Evolutionary conservation across 768 basidiomycete genomes (phyloP), one percentile per base, ranked within the genome.

Genomic region (Mrakia gelida): DNA sequence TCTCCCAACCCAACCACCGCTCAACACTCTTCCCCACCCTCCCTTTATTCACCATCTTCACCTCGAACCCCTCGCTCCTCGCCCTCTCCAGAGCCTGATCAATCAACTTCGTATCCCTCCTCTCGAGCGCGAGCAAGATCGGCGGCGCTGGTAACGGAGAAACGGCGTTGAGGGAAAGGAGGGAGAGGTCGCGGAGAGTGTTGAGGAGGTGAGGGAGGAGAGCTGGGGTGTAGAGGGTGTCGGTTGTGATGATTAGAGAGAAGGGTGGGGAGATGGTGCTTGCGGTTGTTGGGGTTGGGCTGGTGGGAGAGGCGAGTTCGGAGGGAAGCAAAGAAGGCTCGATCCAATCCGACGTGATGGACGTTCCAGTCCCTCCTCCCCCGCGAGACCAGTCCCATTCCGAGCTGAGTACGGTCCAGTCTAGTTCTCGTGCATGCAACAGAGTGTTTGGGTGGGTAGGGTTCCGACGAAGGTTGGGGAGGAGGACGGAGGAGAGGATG

Each of bases 231-330:
- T 94, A 95, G 56, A 95, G 85, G 0, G 94, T 95, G 84, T 96
- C 94, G 73, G 94, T 90, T 16, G 92, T 89, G 73, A 92, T 83
- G 80, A 97, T 90, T 81, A 94, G 86, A 84, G 93, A 90, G 85
- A 91, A 92, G 0, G 90, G 90, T 11, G 90, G 88, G 3, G 9
- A 21, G 41, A 70, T 70, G 18, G 67, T 26, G 8, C 4, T 23
- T 21, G 67, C 5, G 45, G 45, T 13, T 45, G 45, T 6, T 7
- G 45, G 15, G 45, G 9, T 18, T 38, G 23, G 21, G 23, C 41
- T 2, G 26, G 15, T 10, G 8, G 34, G 4, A 38, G 32, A 34
- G n/a, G 34, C 6, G 38, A 67, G 30, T 67, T 70, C 67, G 6
- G 67, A 71, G 38, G 32, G 56, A 30, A 73, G 71, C 4, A 61